Evolutionary conservation across 148 eudicot genomes (phyloP), one percentile per base, ranked within the genome.

Genomic region (Vaccinium darrowii): DNA sequence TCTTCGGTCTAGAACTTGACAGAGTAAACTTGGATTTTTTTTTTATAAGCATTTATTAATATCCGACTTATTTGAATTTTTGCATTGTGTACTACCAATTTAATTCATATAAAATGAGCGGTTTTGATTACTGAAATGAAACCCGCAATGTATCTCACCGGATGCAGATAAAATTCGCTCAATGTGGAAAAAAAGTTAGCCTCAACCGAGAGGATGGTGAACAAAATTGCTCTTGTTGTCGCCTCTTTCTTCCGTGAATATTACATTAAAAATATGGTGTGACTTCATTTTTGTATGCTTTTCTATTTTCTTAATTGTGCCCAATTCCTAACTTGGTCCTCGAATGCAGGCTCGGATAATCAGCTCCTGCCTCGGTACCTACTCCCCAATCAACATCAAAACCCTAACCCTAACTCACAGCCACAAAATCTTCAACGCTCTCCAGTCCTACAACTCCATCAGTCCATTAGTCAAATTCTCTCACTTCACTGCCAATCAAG

Each of bases 401-500:
- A 80, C 88, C 53, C 81, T 91, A 16, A 54, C 85, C 27, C 82
- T 84, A 57, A 2, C 88, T 9, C 91, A 89, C 65, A 69, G 84
- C 85, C 89, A 81, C 7, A 83, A 60, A 52, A 87, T 92, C 82
- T 93, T 89, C 85, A 83, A 88, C 76, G 92, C 94, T 1, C 79
- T 95, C 5, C 98, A 93, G 51, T 86, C 92, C 33, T 92, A 88
- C 92, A 95, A 95, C n/a, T 90, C 94, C 36, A 84, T 92, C 49
- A 86, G 91, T 21, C 96, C 96, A 4, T 39, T 92, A 1, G 82
- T 95, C 51, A 95, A 95, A 54, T 95, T 95, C 92, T 92, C 96
- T 0, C 98, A 95, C 88, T 95, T 93, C 87, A 95, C 98, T 0
- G 91, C 98, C 5, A 95, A 95, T 58, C 98, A 95, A 21, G 96